Evolutionary conservation across 2,329 filamentous ascomycete genomes (phyloP), one percentile per base, ranked within the genome.

Genomic region (Mycocentrospora acerina): DNA sequence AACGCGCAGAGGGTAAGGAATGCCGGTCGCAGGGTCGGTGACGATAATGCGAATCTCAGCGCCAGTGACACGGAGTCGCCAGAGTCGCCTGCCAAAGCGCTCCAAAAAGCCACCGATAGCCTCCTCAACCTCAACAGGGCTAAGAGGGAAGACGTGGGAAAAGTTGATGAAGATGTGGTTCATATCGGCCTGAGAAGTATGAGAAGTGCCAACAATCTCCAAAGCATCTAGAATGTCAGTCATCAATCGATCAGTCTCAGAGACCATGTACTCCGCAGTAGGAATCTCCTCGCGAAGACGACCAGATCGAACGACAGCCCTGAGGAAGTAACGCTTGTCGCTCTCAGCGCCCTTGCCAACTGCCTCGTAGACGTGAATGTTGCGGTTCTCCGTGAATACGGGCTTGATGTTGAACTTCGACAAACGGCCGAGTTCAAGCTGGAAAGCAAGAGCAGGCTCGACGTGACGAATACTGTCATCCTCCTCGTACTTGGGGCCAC

Each of bases 111-210:
- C 90, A 62, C 86, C 89, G 16, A 98, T 82, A 19, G 89, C 91
- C 70, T 94, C 82, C 73, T 97, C 90, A 12, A 98, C 89, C 73
- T 96, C 89, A 43, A 82, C 75, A 3, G 93, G 90, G 61, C 89
- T 79, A 32, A 98, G 82, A 66, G 90, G 88, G 83, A 98, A 97
- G 42, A 96, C 88, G 8, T 90, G 89, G 0, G 89, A 93, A 76
- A 98, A 98, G 80, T 98, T 97, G 79, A 98, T 93, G 77, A 98
- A 98, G 79, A 98, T 93, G 75, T 98, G 93, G 78, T 98, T 98
- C 65, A 98, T 80, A 77, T 98, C 93, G 35, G 93, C 95, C 75
- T 95, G 94, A 76, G 96, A 97, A n/a, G n/a, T n/a, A n/a, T 95
- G 94, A 76, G 96, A 22, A 79, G 95, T 96, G 64, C 93, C 93